These are phyloP conservation scores for Pholiota adiposa DNA, from an alignment of 1,284 basidiomycete species.

Conservation along the genomic window DNA sequence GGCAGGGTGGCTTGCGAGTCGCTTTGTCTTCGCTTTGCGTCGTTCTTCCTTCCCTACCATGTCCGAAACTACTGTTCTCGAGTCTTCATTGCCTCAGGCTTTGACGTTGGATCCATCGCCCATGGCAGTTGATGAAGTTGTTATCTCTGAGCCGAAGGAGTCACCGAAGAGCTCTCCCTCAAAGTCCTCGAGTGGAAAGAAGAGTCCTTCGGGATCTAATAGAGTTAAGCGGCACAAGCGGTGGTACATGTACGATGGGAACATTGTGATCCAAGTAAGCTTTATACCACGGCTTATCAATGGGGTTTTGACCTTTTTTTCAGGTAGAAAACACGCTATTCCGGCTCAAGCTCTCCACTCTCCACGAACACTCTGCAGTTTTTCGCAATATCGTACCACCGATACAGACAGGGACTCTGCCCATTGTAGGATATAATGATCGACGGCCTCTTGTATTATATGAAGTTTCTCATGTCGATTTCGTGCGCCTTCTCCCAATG, in stretches of 20 bases:
- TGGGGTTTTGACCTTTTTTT: background rate
- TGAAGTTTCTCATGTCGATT: conserved; percentile 22
- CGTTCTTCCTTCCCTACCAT: background rate
- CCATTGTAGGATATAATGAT: conserved; percentile 31
- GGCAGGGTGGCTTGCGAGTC: background rate
- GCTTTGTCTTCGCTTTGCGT: background rate
- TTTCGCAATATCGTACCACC: conserved; percentile 31
- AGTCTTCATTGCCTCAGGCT: background rate
- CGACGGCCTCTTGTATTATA: conserved; percentile 30
- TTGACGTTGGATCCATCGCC: background rate
- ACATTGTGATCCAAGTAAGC: conserved; percentile 24
- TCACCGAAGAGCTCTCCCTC: background rate
- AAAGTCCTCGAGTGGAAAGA: background rate
- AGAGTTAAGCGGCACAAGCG: conserved; percentile 15
- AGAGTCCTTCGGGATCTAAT: background rate
- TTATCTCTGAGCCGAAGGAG: background rate
- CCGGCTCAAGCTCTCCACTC: conserved; percentile 27
- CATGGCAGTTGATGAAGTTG: background rate
- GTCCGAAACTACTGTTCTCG: background rate
- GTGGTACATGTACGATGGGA: conserved; percentile 22
- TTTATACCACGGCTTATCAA: background rate
- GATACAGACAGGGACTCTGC: conserved; percentile 26
- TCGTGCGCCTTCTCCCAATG: conserved; percentile 23
- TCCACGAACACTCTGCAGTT: conserved; percentile 32
- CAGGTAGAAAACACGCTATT: conserved; percentile 35